Percentiles rank a stretch among this genome's conserved stretches.
phyloP scores from a whole-genome alignment of 225 moss, liverwort and hornwort genomes.

The Bryoerythrophyllum caledonicum region DNA sequence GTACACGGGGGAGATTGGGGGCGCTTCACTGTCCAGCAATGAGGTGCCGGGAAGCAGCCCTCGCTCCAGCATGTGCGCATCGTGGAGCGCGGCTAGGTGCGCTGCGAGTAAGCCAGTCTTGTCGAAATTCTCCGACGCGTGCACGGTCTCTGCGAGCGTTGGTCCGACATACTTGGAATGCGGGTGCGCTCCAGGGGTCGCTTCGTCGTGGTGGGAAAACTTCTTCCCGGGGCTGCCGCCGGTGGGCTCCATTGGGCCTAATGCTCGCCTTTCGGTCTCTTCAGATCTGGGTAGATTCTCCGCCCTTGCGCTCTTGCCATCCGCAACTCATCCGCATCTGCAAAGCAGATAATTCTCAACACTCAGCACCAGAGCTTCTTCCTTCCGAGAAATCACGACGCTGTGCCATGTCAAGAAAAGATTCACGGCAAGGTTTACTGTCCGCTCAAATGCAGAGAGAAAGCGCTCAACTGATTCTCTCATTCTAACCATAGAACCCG shows the following conservation, averaged over 20 bases:
- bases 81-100: slow-evolving; percentile 73
- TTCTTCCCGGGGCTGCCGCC: slow-evolving; percentile 18
- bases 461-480: neutral
- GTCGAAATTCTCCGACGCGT: slow-evolving; percentile 73
- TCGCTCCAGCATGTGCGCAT: slow-evolving; percentile 75
- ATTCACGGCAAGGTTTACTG: neutral
- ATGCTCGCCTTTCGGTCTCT: neutral
- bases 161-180: slow-evolving; percentile 44
- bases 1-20: slow-evolving; percentile 52
- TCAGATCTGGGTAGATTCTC: slow-evolving; percentile 6
- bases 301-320: slow-evolving; percentile 19
- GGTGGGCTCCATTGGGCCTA: slow-evolving; percentile 10
- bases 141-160: slow-evolving; percentile 45
- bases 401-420: no score
- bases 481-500: neutral
- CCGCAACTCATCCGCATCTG: slow-evolving; percentile 14
- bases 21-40: slow-evolving; percentile 48
- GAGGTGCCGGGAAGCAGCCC: slow-evolving; percentile 64
- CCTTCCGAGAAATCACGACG: neutral
- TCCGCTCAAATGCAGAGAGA: neutral
- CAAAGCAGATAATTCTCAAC: neutral
- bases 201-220: neutral
- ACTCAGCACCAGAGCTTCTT: neutral
- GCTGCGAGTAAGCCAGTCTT: slow-evolving; percentile 61
- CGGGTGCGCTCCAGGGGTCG: slow-evolving; percentile 28